phyloP scores from a whole-genome alignment of 345 rosid species.

The Angophora floribunda region DNA sequence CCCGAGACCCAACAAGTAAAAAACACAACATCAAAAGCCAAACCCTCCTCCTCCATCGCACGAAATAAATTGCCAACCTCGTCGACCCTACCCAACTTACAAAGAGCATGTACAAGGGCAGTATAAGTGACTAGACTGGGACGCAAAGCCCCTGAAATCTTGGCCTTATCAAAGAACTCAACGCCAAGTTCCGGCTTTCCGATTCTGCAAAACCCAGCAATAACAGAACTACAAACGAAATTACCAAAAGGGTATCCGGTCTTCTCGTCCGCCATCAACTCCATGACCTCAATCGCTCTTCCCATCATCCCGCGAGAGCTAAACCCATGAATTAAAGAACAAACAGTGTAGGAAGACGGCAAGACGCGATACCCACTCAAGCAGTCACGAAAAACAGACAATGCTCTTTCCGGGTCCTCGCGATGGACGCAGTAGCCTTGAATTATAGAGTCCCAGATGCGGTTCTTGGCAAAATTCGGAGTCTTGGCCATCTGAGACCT shows the following conservation, averaged over 20 bases:
- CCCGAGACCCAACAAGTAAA: conserved; percentile 68
- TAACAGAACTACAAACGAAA: conserved; percentile 63
- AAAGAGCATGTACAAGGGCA: conserved; percentile 46
- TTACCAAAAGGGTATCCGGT: conserved; percentile 47
- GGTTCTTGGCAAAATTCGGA: conserved; percentile 15
- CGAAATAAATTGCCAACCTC: conserved; percentile 37
- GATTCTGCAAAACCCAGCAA: conserved; percentile 57
- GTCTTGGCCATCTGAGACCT: conserved; percentile 22
- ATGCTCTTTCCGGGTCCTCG: conserved; percentile 37
- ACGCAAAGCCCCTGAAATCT: conserved; percentile 35
- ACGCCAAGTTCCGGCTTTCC: conserved; percentile 65
- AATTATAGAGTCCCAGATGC: conserved; percentile 42
- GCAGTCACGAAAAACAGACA: conserved; percentile 34
- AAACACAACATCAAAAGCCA: conserved; percentile 55
- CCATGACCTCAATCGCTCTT: conserved; percentile 52
- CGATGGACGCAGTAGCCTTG: conserved; percentile 28
- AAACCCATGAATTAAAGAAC: conserved; percentile 48
- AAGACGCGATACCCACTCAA: conserved; percentile 34
- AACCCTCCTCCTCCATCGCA: conserved; percentile 38
- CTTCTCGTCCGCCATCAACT: conserved; percentile 41
- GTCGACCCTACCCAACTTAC: conserved; percentile 42
- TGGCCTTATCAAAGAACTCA: conserved; percentile 40
- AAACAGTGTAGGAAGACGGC: conserved; percentile 51
- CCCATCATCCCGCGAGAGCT: conserved; percentile 36
- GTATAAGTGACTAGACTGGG: conserved; percentile 62